Base-by-base conservation (phyloP, 352 stramenopile species). In the Globisporangium okanoganense region DNA sequence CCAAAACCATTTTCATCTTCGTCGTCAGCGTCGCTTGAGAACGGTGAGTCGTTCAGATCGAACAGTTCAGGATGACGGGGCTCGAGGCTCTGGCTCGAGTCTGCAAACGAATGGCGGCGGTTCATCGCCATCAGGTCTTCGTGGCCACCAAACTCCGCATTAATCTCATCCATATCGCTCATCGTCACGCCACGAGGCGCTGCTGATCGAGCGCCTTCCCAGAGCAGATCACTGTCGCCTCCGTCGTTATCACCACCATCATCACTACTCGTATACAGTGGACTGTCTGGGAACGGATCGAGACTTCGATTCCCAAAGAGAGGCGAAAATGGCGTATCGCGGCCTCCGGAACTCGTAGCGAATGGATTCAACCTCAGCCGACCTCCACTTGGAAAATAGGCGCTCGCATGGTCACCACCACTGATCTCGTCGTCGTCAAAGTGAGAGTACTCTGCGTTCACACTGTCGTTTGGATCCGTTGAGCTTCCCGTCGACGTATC, bases 211-310 rank as follows among this genome's bases (percentile, higher is more conserved):
- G 25, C 14, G 4, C 16, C 35, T 41, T 38, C 33, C 57, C 47
- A 57, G 24, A 51, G 25, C 14, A 57, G 27, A 8, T 56, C 47
- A 14, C 10, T 22, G 3, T 40, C 57, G 1, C 44, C 49, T 25
- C 62, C 55, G 7, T 60, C 43, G 14, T 68, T 52, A 18, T 51
- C 58, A 50, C 58, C 50, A 0, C 65, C 61, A 24, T 61, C 41
- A 7, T 75, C 68, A 10, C 71, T 71, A 58, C 59, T 61, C 14
- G 66, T 69, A 33, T 74, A 71, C 41, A 73, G 50, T 24, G 49
- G 29, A n/a, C 62, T 77, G 13, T 33, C 62, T 22, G 68, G 58
- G 0, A 68, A 77, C 53, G 67, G 44, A 60, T 72, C 45, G 22
- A 65, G 50, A 5, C 20, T 53, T 33, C 41, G 10, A 12, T 33